Percentiles rank a stretch among this genome's conserved stretches.
phyloP scores from a whole-genome alignment of 202 grass and related monocot species.

The Dendrocalamus latiflorus region DNA sequence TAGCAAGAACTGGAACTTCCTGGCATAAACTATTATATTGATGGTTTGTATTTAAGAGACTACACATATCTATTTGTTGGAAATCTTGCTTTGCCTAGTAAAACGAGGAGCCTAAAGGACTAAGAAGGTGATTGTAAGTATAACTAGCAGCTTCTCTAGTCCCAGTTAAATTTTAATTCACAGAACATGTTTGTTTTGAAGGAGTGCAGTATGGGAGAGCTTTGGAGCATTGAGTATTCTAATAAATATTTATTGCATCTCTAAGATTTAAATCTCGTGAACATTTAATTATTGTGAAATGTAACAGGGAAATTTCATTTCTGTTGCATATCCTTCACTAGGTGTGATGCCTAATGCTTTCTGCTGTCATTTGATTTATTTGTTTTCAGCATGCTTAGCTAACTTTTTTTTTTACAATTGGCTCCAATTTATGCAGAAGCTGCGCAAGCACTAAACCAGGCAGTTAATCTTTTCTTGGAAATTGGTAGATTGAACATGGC shows the following conservation, averaged over 20 bases:
- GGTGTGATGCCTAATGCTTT: neutral
- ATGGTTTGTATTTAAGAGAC: neutral
- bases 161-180: neutral
- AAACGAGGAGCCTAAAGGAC: neutral
- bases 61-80: neutral
- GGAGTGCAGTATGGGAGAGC: neutral
- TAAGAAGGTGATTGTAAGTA: neutral
- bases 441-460: slow-evolving; percentile 56
- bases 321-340: neutral
- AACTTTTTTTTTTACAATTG: neutral
- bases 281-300: neutral
- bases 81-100: neutral
- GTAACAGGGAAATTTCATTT: neutral
- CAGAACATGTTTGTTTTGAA: neutral
- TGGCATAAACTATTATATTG: neutral
- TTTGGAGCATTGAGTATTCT: slow-evolving; percentile 3
- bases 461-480: slow-evolving; percentile 82
- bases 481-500: slow-evolving; percentile 92
- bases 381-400: neutral
- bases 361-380: neutral
- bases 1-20: neutral
- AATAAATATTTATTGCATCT: neutral
- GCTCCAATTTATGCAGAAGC: slow-evolving; percentile 51
- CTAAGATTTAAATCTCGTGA: neutral
- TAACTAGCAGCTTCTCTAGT: neutral